Evolutionary conservation across 2,329 filamentous ascomycete species (phyloP).

Genomic region (Tympanopsis confertula): DNA sequence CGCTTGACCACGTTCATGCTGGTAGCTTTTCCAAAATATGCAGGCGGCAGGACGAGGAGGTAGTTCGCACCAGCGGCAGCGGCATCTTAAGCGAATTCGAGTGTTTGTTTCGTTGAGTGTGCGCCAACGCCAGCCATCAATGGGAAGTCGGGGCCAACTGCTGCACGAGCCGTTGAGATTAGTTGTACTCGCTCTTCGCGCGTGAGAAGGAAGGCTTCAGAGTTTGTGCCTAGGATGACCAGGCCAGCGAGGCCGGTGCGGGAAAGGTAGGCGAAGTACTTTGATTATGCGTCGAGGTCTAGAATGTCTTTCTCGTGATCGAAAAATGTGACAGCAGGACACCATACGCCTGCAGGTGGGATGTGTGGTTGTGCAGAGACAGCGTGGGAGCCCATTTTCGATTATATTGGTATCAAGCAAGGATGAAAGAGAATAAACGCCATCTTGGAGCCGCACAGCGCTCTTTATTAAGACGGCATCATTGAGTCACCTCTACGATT

Average conservation of each 20-base stretch:
- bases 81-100: slow-evolving; percentile 31
- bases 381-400: neutral
- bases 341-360: slow-evolving; percentile 26
- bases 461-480: no score
- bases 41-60: slow-evolving; percentile 29
- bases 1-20: slow-evolving; percentile 28
- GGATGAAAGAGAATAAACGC: no score
- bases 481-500: no score
- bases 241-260: slow-evolving; percentile 35
- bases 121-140: slow-evolving; percentile 35
- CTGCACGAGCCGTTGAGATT: slow-evolving; percentile 25
- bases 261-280: slow-evolving; percentile 39
- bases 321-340: slow-evolving; percentile 42
- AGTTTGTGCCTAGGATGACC: slow-evolving; percentile 41
- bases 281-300: slow-evolving; percentile 31
- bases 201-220: slow-evolving; percentile 39
- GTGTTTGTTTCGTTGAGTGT: slow-evolving; percentile 32
- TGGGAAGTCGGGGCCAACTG: slow-evolving; percentile 28
- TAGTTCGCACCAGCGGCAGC: slow-evolving; percentile 32
- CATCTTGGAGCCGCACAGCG: no score
- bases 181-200: slow-evolving; percentile 29
- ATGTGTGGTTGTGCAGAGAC: neutral
- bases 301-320: slow-evolving; percentile 33
- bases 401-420: no score
- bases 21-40: slow-evolving; percentile 32